Evolutionary conservation across 2,329 filamentous ascomycete species (phyloP), one percentile per base, ranked within the genome.

Genomic region (Xylariales sp.): DNA sequence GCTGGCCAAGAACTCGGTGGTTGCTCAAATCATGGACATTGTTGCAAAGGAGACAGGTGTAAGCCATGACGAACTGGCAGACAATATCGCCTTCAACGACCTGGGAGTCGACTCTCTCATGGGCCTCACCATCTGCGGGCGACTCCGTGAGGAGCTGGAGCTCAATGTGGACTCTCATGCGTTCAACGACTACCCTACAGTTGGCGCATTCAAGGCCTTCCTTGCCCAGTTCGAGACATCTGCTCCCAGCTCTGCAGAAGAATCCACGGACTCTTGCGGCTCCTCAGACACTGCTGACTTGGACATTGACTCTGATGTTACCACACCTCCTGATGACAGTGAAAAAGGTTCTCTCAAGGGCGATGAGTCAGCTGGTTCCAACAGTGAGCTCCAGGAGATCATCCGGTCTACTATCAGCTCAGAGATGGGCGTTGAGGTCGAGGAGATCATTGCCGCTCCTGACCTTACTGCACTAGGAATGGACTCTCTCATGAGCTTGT

Each of bases 341-440:
- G 65, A 73, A 13, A 69, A 63, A 35, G 72, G 71, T 34, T 66
- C 66, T 0, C 54, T 63, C 37, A 73, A 75, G 50, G 65, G 67
- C 11, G 44, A 38, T 14, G 43, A 38, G 6, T n/a, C 40, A 13
- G 59, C 57, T 33, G 69, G 67, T 17, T 55, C 50, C 16, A 66
- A 65, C 42, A 59, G 67, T 46, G 65, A 69, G 53, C 52, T 75
- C 25, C 62, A 70, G 63, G 51, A 67, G 54, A 56, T 73, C 49
- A 70, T 85, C 32, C 78, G 83, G 57, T 72, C 75, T 38, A 84
- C 81, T 40, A 79, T 87, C 44, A 77, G 81, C n/a, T 68, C 73
- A 25, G 83, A 87, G 58, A 85, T 86, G 73, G 80, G 80, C 40
- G 77, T 86, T n/a, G 76, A 81, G 17, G 66, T 83, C 10, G 76